Evolutionary conservation across 164 flowering plant species (phyloP), one percentile per base, ranked within the genome.

Genomic region (Magnolia officinalis): DNA sequence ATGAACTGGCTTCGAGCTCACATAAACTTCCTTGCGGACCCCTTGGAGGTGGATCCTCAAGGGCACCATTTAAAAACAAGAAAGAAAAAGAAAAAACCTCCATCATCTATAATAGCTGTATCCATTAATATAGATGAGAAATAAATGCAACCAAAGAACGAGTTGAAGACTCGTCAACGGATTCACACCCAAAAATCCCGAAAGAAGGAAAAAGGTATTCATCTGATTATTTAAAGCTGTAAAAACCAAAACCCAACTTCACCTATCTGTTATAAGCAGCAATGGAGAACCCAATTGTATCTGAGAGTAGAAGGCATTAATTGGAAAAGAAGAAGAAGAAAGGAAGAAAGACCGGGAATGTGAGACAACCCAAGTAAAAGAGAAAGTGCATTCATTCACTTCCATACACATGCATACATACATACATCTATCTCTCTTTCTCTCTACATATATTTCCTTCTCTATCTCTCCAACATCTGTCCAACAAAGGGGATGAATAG

Each of bases 321-420:
- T 29, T 29, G 50, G 45, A 5, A 29, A 67, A 6, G 51, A 14
- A 24, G 19, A 14, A 31, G 14, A 24, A 23, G 19, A 5, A 24
- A 26, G 2, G 14, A 68, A 3, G 1, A 13, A 68, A 68, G 24
- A 21, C n/a, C 29, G 14, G 4, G 19, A 67, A 67, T 31, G 70
- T 6, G 49, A 67, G 5, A 14, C 13, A 4, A 26, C 70, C 37
- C 29, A 67, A 67, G 29, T 0, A 63, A 69, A 65, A 59, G 73
- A 70, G 61, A 74, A 74, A 77, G 64, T 71, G 75, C 71, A 73
- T 67, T 67, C 76, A 72, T 70, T 76, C 63, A 63, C 21, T 72
- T 70, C 76, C 29, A 59, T 11, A 71, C 80, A 70, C 77, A 74
- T 74, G 72, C 71, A 67, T n/a, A 50, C 76, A 45, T 55, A 11